These are phyloP conservation scores for Hemerocallis citrina DNA, from an alignment of 106 monocot species.

Conservation along the genomic window DNA sequence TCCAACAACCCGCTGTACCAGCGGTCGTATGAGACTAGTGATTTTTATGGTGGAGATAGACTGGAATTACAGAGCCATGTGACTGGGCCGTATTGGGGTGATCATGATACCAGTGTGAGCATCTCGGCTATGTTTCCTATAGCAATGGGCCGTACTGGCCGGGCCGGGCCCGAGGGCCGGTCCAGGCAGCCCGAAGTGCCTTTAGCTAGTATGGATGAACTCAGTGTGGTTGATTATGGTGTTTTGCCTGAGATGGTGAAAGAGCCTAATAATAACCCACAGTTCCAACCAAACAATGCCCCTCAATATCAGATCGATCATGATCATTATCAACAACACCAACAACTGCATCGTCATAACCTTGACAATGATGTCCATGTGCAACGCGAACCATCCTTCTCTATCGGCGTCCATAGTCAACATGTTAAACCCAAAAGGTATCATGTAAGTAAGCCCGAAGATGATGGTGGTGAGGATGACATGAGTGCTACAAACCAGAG, in stretches of 20 bases:
- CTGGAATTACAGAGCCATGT: conserved; percentile 27
- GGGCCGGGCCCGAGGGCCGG: too few relatives aligned
- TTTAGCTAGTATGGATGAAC: conserved; percentile 15
- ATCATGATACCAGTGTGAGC: conserved; percentile 2
- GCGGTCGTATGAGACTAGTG: background rate
- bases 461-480: too few relatives aligned
- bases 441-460: background rate
- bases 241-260: too few relatives aligned
- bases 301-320: too few relatives aligned
- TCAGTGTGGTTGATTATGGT: background rate
- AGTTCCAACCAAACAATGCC: too few relatives aligned
- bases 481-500: too few relatives aligned
- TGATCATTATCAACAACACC: background rate
- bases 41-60: background rate
- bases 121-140: conserved; percentile 2
- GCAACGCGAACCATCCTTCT: conserved; percentile 12
- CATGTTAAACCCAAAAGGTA: background rate
- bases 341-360: too few relatives aligned
- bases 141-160: background rate
- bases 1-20: conserved; percentile 9
- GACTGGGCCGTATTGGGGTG: background rate
- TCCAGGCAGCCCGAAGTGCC: background rate
- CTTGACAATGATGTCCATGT: too few relatives aligned
- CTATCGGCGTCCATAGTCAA: background rate
- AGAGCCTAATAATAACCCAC: too few relatives aligned